A percentile compares a stretch with the other conserved stretches of the same genome.
These are phyloP conservation scores for Xylaria sp. DNA, from an alignment of 2,329 filamentous ascomycete genomes.

Conservation along the genomic window DNA sequence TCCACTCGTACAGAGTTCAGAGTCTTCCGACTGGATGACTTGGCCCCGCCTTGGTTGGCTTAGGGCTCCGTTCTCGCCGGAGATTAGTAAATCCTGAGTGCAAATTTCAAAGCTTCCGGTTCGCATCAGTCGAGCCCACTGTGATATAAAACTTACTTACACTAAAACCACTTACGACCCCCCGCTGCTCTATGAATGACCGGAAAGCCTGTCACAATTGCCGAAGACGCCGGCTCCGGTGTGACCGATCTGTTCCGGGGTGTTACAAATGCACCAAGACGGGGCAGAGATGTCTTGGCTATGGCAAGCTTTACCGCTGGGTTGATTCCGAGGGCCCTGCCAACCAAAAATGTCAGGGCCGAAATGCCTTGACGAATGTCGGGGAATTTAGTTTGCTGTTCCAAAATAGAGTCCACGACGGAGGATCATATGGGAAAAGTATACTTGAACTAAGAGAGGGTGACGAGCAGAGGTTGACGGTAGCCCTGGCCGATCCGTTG, in stretches of 20 bases:
- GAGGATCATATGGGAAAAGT: not conserved
- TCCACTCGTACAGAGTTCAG: not conserved
- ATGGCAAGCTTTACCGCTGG: slow-evolving; percentile 70
- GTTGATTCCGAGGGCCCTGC: slow-evolving; percentile 62
- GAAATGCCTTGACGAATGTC: slow-evolving; percentile 22
- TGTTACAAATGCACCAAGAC: slow-evolving; percentile 68
- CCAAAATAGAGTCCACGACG: slow-evolving; percentile 20
- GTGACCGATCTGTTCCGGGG: slow-evolving; percentile 67
- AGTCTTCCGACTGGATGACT: not conserved
- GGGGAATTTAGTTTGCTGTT: slow-evolving; percentile 32
- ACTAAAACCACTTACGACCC: not conserved
- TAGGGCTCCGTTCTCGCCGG: slow-evolving; percentile 2
- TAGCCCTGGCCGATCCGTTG: slow-evolving; percentile 62
- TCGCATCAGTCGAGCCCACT: not conserved
- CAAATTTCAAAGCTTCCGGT: not conserved
- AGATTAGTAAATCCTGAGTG: slow-evolving; percentile 7
- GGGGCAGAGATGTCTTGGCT: slow-evolving; percentile 69
- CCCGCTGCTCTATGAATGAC: slow-evolving; percentile 36
- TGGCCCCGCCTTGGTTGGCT: not conserved
- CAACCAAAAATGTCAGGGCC: slow-evolving; percentile 54
- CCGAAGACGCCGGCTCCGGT: slow-evolving; percentile 68
- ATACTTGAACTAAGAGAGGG: not conserved
- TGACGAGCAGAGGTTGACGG: slow-evolving; percentile 22
- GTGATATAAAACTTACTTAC: slow-evolving; percentile 11
- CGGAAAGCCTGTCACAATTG: slow-evolving; percentile 69